Evolutionary conservation across 345 rosid species (phyloP).

Genomic region (Camelina hispida): DNA sequence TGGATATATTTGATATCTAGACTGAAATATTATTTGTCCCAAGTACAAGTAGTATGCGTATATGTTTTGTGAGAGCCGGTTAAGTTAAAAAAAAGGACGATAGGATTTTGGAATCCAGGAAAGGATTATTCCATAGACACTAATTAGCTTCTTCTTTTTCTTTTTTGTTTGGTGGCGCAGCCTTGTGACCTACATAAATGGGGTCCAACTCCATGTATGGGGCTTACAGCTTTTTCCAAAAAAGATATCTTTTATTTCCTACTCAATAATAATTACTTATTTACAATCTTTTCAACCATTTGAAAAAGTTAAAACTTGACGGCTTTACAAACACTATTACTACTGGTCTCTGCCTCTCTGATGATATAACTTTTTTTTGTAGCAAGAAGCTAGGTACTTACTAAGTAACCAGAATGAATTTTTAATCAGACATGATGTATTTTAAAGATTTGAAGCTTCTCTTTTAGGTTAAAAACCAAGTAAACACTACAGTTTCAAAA

Average conservation of each 20-base stretch:
- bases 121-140: constrained; percentile 41
- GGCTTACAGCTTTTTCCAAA: constrained; percentile 25
- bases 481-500: background rate
- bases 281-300: background rate
- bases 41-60: background rate
- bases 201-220: constrained; percentile 45
- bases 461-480: background rate
- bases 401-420: background rate
- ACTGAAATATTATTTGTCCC: background rate
- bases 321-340: background rate
- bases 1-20: background rate
- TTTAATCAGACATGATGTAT: too few species aligned
- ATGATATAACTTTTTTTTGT: background rate
- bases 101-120: constrained; percentile 40
- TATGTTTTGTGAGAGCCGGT: background rate
- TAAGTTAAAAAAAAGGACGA: constrained; percentile 17
- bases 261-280: background rate
- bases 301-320: background rate
- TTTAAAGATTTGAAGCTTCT: background rate
- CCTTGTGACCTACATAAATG: constrained; percentile 42
- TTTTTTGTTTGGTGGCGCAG: constrained; percentile 39
- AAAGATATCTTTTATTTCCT: constrained; percentile 11
- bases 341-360: too few species aligned
- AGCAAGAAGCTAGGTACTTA: background rate
- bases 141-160: constrained; percentile 11